Evolutionary conservation across 352 stramenopile genomes (phyloP), one percentile per base, ranked within the genome.

Genomic region (Phytophthora agathidicida): DNA sequence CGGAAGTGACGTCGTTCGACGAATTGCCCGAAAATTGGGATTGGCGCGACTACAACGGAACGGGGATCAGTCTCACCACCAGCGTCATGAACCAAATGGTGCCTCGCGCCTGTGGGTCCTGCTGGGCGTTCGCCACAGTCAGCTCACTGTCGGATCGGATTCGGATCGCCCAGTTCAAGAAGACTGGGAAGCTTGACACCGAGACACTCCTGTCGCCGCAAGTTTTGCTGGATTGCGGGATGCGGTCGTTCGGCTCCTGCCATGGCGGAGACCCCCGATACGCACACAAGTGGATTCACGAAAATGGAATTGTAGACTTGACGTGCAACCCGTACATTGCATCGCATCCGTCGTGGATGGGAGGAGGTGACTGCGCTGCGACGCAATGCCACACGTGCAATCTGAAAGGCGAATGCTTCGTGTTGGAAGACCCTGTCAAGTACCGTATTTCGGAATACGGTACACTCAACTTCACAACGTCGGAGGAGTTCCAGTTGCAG

Each of bases 291-390:
- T 93, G 83, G 83, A 93, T 93, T 53, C 76, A 89, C 32, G 79
- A 90, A 59, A 88, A 93, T 33, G 83, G 83, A 32, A 91, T 93
- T 44, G 83, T 93, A 7, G 83, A 93, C 60, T 73, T 73, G 68
- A 93, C 83, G 3, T 93, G 83, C 50, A 93, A 86, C 45, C 83
- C 83, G 49, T 93, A 93, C 65, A 91, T 93, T 17, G 83, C 83
- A 9, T 80, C 83, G 13, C 83, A 93, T 35, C 83, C 81, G 59
- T 91, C 80, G 27, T 93, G 79, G 79, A 82, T 89, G 68, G 75
- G 74, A 28, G 59, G 67, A 3, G 68, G 74, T 8, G 69, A 74
- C 26, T 93, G 83, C 28, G 83, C 64, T 13, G 71, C 58, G 38
- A 88, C 76, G 20, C 83, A 93, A 44, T 93, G 83, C 44, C 83